Percentiles rank a stretch among this genome's conserved stretches.
phyloP scores from a whole-genome alignment of 2,329 filamentous ascomycete species.

The Colletotrichum lentis region DNA sequence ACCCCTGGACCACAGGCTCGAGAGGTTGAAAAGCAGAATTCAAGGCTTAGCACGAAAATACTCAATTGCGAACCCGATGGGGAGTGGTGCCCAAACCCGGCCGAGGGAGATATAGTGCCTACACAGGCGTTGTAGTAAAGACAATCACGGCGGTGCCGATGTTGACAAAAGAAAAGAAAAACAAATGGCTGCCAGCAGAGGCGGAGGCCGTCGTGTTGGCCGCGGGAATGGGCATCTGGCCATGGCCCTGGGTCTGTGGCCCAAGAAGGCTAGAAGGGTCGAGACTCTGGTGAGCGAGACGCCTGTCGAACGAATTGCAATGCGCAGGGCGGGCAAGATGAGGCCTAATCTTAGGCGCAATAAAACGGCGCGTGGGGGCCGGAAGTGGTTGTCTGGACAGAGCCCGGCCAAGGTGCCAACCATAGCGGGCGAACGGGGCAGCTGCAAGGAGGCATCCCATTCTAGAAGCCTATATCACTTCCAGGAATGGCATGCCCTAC shows the following conservation, averaged over 20 bases:
- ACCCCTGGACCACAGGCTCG: slow-evolving; percentile 3
- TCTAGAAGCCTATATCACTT: background rate
- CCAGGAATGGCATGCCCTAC: background rate
- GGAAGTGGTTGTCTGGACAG: slow-evolving; percentile 19
- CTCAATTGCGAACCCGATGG: background rate
- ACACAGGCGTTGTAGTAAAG: background rate
- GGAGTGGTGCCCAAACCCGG: slow-evolving; percentile 6
- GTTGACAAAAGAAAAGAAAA: background rate
- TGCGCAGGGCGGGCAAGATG: slow-evolving; percentile 31
- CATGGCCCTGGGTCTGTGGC: slow-evolving; percentile 17
- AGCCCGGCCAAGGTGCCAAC: slow-evolving; percentile 3
- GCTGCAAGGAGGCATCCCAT: background rate
- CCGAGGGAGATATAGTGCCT: background rate
- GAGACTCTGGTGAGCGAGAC: slow-evolving; percentile 28
- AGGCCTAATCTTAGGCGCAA: slow-evolving; percentile 35
- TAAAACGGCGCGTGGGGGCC: slow-evolving; percentile 34
- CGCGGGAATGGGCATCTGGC: slow-evolving; percentile 8
- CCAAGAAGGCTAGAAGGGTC: slow-evolving; percentile 31
- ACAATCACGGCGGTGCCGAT: slow-evolving; percentile 9
- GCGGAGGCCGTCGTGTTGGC: slow-evolving; percentile 15
- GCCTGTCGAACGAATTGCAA: slow-evolving; percentile 5
- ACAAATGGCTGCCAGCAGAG: background rate
- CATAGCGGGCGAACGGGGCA: background rate
- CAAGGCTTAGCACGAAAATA: slow-evolving; percentile 1
- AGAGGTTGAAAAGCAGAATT: slow-evolving; percentile 10